These are phyloP conservation scores for Pseudocercospora fuligena DNA, from an alignment of 2,329 filamentous ascomycete genomes.

Conservation along the genomic window DNA sequence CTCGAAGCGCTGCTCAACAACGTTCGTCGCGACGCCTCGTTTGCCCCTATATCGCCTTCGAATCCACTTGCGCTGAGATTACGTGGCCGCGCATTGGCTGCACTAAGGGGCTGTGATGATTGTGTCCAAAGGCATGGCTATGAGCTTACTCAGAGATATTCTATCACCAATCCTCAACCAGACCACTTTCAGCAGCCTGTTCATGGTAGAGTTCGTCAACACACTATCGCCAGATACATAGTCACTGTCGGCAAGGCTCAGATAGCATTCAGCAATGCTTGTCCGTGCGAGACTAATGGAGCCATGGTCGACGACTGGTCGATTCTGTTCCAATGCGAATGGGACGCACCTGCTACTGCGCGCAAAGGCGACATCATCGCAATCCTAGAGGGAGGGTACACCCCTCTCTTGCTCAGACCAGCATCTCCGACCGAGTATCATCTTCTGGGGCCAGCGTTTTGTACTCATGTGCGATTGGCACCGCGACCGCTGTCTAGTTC, in stretches of 20 bases:
- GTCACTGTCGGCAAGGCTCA: not conserved
- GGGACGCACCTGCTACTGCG: not conserved
- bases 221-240: not conserved
- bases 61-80: not conserved
- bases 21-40: not conserved
- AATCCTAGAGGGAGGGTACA: not conserved
- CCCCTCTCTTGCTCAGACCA: not conserved
- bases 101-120: not conserved
- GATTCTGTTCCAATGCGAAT: conserved; percentile 9
- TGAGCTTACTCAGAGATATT: not conserved
- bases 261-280: not conserved
- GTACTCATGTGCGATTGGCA: conserved; percentile 2
- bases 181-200: not conserved
- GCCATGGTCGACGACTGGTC: conserved; percentile 5
- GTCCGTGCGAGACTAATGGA: conserved; percentile 5
- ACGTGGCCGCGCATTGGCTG: not conserved
- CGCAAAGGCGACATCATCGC: not conserved
- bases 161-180: not conserved
- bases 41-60: not conserved
- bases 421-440: not conserved
- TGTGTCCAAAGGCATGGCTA: not conserved
- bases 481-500: not conserved
- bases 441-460: conserved; percentile 1
- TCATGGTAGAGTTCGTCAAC: not conserved
- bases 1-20: not conserved